Conservation (phyloP, 1,284 basidiomycete species). For the Macrocystidia cucumis region DNA sequence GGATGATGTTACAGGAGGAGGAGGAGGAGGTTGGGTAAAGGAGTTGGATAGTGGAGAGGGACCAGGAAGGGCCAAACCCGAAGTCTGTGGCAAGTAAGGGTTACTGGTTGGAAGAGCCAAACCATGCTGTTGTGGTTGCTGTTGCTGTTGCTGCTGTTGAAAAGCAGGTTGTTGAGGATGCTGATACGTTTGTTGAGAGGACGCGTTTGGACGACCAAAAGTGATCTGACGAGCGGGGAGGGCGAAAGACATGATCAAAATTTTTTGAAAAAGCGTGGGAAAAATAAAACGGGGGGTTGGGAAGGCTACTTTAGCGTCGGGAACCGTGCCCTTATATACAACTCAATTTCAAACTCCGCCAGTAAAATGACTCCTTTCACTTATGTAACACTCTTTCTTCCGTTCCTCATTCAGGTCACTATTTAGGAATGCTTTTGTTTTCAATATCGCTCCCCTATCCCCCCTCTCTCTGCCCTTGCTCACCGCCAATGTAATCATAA, state of each 20-base stretch:
- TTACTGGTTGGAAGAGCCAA: conserved; percentile 37
- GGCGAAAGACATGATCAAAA: conserved; percentile 54
- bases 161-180: conserved; percentile 33
- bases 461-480: too few species aligned
- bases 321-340: conserved; percentile 31
- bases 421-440: too few species aligned
- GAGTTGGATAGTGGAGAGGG: conserved; percentile 39
- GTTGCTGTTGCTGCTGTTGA: conserved; percentile 27
- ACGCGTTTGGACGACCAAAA: conserved; percentile 55
- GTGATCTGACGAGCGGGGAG: conserved; percentile 71
- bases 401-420: too few species aligned
- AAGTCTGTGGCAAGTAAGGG: conserved; percentile 23
- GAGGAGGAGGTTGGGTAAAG: conserved; percentile 27
- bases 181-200: conserved; percentile 30
- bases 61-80: conserved; percentile 39
- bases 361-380: conserved; percentile 19
- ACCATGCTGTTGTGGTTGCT: conserved; percentile 30
- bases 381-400: too few species aligned
- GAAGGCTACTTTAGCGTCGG: conserved; percentile 18
- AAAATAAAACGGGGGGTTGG: conserved; percentile 23
- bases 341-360: conserved; percentile 31
- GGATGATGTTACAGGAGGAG: too few species aligned
- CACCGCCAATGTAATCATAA: too few species aligned
- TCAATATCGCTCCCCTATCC: too few species aligned
- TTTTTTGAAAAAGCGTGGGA: conserved; percentile 28